A percentile compares a stretch with the other conserved stretches of the same genome.
Conservation (phyloP, 2,329 filamentous ascomycete genomes). For the Cladorrhinum sp. region DNA sequence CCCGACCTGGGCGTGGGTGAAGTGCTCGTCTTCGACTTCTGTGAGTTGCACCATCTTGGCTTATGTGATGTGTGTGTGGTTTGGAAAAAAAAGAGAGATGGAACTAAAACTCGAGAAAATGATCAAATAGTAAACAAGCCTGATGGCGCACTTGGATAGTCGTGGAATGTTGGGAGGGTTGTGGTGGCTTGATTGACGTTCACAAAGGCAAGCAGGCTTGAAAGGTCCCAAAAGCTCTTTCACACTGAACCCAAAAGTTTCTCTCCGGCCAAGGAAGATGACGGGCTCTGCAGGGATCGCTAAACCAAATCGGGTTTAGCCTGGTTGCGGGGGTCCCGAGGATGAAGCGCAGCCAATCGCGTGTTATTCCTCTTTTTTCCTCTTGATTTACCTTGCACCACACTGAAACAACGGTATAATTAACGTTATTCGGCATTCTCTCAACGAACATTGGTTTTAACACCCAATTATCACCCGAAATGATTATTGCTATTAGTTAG, state of each 20-base stretch:
- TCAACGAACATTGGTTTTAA: too few species aligned
- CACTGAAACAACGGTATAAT: too few species aligned
- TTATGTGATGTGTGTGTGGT: slow-evolving; percentile 9
- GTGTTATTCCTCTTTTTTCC: background rate
- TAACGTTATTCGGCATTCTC: too few species aligned
- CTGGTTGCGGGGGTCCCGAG: background rate
- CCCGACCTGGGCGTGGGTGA: slow-evolving; percentile 66
- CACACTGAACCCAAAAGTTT: background rate
- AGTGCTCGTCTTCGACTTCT: slow-evolving; percentile 96
- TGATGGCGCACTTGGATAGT: background rate
- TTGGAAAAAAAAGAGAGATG: background rate
- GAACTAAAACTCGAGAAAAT: background rate
- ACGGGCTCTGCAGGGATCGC: background rate
- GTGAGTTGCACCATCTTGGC: slow-evolving; percentile 88
- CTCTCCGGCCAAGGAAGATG: background rate
- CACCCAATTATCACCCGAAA: too few species aligned
- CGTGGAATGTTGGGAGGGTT: background rate
- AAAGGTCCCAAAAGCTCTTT: background rate
- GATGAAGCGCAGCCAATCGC: slow-evolving; percentile 1
- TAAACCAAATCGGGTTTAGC: background rate
- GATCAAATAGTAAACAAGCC: background rate
- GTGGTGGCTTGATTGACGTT: background rate
- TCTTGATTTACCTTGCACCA: background rate
- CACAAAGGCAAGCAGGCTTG: background rate
- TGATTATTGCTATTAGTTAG: too few species aligned